These are phyloP conservation scores for Kwoniella sp. DNA, from an alignment of 768 basidiomycete species.

Conservation along the genomic window DNA sequence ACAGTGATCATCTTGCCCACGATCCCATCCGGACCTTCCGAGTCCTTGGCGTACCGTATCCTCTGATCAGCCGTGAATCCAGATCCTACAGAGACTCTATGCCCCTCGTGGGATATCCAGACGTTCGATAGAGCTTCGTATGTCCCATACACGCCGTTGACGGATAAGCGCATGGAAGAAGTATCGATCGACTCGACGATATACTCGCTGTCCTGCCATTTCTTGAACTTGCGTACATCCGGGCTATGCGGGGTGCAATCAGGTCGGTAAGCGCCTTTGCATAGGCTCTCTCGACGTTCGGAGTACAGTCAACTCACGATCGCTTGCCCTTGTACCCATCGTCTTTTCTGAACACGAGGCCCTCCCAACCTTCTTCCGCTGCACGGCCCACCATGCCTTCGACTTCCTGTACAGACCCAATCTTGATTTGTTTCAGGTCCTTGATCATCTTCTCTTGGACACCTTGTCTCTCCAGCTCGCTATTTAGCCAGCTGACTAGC, in stretches of 20 bases:
- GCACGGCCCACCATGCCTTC: constrained; percentile 48
- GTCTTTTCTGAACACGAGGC: constrained; percentile 48
- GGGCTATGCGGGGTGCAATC: constrained; percentile 22
- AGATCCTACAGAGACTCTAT: constrained; percentile 45
- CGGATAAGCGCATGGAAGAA: constrained; percentile 41
- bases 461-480: constrained; percentile 16
- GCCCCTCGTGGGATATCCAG: constrained; percentile 50
- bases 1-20: constrained; percentile 54
- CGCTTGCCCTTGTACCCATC: constrained; percentile 49
- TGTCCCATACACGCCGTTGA: constrained; percentile 49
- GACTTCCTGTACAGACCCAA: constrained; percentile 30
- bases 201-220: constrained; percentile 55
- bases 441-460: constrained; percentile 29
- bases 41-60: constrained; percentile 40
- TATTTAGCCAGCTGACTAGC: constrained; percentile 35
- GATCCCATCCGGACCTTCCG: constrained; percentile 34
- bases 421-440: constrained; percentile 38
- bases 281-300: too few species aligned
- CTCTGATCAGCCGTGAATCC: constrained; percentile 52
- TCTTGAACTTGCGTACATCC: constrained; percentile 54
- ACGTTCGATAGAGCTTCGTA: constrained; percentile 43
- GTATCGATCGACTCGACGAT: constrained; percentile 37
- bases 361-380: constrained; percentile 52
- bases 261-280: too few species aligned
- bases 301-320: constrained; percentile 42